Percentiles rank a stretch among this genome's conserved stretches.
Evolutionary conservation across 345 rosid genomes (phyloP).

Genomic region (Sapria himalayana): DNA sequence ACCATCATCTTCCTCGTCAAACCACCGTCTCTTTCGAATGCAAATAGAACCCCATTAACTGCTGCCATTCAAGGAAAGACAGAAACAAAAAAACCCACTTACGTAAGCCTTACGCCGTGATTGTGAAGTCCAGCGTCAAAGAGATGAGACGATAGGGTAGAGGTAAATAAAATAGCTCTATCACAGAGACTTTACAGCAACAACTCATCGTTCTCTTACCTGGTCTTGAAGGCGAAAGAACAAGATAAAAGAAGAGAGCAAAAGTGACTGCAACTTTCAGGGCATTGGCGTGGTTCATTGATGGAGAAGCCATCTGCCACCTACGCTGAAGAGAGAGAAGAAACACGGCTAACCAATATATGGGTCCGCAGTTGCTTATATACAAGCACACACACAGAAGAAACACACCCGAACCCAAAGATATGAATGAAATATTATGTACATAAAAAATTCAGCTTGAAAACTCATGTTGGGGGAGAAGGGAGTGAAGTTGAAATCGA

Average conservation of each 20-base stretch:
- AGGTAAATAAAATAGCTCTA: neutral
- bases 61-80: neutral
- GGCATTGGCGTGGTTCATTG: conserved; percentile 10
- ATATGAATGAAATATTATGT: too few species aligned
- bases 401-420: too few species aligned
- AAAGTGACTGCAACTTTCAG: conserved; percentile 11
- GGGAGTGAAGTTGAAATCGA: too few species aligned
- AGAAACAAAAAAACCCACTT: neutral
- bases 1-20: conserved; percentile 15
- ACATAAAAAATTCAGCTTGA: too few species aligned
- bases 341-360: too few species aligned
- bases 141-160: neutral
- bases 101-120: neutral
- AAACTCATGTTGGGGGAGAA: too few species aligned
- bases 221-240: conserved; percentile 10
- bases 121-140: neutral
- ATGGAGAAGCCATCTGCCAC: too few species aligned
- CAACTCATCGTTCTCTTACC: conserved; percentile 10
- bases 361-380: too few species aligned
- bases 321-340: too few species aligned
- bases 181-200: too few species aligned
- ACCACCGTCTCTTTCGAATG: conserved; percentile 4
- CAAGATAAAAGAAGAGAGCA: conserved; percentile 8
- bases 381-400: too few species aligned
- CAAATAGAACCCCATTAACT: conserved; percentile 7